These are phyloP conservation scores for Theileria equi DNA, from an alignment of 169 alveolate species.

Conservation along the genomic window DNA sequence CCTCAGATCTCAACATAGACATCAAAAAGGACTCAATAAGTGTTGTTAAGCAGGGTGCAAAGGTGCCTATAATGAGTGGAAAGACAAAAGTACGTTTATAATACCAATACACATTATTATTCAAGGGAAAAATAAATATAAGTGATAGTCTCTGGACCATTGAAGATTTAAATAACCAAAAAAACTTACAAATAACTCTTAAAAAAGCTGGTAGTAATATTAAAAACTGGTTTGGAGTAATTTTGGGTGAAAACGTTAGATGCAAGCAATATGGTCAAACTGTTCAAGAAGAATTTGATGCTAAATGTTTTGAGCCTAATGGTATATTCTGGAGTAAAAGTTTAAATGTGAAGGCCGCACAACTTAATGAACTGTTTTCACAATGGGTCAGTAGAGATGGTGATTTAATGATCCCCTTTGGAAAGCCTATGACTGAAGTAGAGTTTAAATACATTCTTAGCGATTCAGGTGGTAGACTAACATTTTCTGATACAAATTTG, in stretches of 20 bases:
- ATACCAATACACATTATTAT: not conserved
- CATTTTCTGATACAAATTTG: slow-evolving; percentile 6
- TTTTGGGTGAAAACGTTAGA: slow-evolving; percentile 9
- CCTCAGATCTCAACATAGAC: slow-evolving; percentile 16
- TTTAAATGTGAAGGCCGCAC: slow-evolving; percentile 5
- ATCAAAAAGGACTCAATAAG: slow-evolving; percentile 6
- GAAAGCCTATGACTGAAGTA: slow-evolving; percentile 45
- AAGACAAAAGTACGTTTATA: slow-evolving; percentile 22
- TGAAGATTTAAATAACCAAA: not conserved
- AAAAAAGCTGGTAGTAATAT: slow-evolving; percentile 15
- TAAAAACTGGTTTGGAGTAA: slow-evolving; percentile 47
- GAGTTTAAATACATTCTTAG: slow-evolving; percentile 13
- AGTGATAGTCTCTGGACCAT: slow-evolving; percentile 57
- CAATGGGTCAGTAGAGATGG: slow-evolving; percentile 47
- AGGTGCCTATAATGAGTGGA: slow-evolving; percentile 26
- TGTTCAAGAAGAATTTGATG: not conserved
- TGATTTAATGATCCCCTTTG: slow-evolving; percentile 28
- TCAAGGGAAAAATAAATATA: slow-evolving; percentile 37
- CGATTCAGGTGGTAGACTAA: slow-evolving; percentile 13
- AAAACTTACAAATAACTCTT: slow-evolving; percentile 28
- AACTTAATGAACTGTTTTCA: slow-evolving; percentile 32
- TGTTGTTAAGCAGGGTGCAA: slow-evolving; percentile 3
- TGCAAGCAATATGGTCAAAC: slow-evolving; percentile 22
- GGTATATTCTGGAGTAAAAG: slow-evolving; percentile 11
- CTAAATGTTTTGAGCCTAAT: slow-evolving; percentile 14